Base-by-base conservation (phyloP, 192 early-diverging fungal species). In the Geosiphon pyriformis region DNA sequence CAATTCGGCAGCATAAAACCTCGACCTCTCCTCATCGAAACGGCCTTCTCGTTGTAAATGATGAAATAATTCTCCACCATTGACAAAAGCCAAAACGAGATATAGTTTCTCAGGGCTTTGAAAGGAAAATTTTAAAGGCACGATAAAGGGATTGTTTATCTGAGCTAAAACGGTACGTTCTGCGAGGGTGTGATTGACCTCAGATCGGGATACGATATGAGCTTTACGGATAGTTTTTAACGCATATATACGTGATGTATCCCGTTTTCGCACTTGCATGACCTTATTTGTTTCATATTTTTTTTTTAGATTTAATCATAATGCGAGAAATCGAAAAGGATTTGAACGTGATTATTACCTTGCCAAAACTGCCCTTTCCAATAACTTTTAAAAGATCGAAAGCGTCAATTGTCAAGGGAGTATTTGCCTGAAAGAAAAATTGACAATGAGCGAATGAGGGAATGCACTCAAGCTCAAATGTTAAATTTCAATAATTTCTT, bases 51-150 rank as follows among this genome's bases (percentile, higher is more conserved):
- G 80, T 73, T 94, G 93, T 70, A 98, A 78, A 66, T 95, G 93
- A 69, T 94, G 92, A 78, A 98, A 98, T 34, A 98, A 84, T 76
- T 98, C 96, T 49, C 96, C 96, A 22, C 96, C 96, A 73, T 94
- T 96, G 58, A 96, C 87, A 73, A 92, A 98, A 30, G 91, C 95
- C 56, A 98, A 78, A 0, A 95, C 93, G 31, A 98, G 80, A 76
- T 98, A 98, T 34, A 98, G 83, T 72, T 97, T 97, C 71, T 94
- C 90, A 4, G 91, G 86, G 17, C 82, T 94, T 74, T 98, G 94
- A 82, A 98, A 96, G 4, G 92, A 88, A 74, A 92, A 94, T 73
- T 94, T 94, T 55, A 98, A 80, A 23, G 89, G 88, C 23, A 96
- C 94, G 46, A 96, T 91, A 72, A 98, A 98, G 25, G 95, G 94